Evolutionary conservation across 192 early-diverging fungal species (phyloP), one percentile per base, ranked within the genome.

Genomic region (Coemansia sp.): DNA sequence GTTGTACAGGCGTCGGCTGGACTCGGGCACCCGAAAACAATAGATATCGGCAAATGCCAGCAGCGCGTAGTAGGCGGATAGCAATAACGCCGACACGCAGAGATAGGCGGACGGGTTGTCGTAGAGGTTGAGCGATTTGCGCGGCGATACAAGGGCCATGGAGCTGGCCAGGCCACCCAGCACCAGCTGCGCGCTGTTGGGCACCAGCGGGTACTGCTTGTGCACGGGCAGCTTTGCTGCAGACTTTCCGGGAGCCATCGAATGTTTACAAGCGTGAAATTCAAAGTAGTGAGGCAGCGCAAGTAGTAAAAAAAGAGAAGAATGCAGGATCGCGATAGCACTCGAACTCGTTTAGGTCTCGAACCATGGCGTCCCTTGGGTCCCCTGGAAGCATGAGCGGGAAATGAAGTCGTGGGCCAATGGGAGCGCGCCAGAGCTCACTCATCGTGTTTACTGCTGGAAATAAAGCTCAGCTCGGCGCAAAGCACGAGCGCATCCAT

Each of bases 181-280:
- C 43, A 65, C 64, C 31, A 77, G 67, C 48, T 70, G 58, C 22
- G 63, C 57, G 23, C 63, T 63, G 45, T 77, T 77, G 25, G 63
- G 50, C 35, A 65, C 67, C 11, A 70, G 31, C 22, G 74, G 74
- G 25, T 77, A 77, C 35, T 36, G 50, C 42, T 66, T 70, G 54
- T 58, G 57, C 12, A 58, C 34, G 6, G 58, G 58, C 35, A 36
- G 15, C 5, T 19, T 34, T 4, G 32, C 14, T 14, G 7, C 29
- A 27, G 12, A 22, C 39, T 23, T 21, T 31, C 4, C 27, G 30
- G 58, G 42, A 39, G 17, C 38, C 38, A 39, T 39, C n/a, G n/a
- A n/a, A n/a, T n/a, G n/a, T n/a, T n/a, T n/a, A n/a, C n/a, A 36
- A n/a, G 15, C 15, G 15, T n/a, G 15, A n/a, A 36, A 36, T 36